Base-by-base conservation (phyloP, 1,284 basidiomycete genomes). In the Tilletia walkeri region DNA sequence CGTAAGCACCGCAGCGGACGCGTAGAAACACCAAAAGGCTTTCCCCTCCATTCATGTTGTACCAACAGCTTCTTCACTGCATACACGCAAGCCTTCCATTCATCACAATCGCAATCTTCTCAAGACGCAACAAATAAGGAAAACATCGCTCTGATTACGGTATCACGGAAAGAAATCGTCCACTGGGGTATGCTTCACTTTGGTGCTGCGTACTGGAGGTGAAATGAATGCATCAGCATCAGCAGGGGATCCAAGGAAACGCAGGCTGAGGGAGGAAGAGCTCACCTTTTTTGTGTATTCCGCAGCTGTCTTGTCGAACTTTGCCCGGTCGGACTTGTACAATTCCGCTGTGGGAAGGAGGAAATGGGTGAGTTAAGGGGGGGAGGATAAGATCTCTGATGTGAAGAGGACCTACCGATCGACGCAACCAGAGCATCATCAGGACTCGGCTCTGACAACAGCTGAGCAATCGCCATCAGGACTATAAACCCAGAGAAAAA, bases 371-470 rank as follows among this genome's bases (percentile, higher is more conserved):
- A 10, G 34, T 24, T 0, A 30, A 20, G 14, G 50, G 66, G 16
- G 63, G 53, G 4, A 56, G 66, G 7, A 30, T 10, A n/a, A 4
- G 36, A 30, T 30, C 24, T 30, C 24, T 30, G 24, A 30, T 30
- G 24, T 30, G 4, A 7, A 6, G 45, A 24, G 20, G 0, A 72
- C 81, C 48, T 68, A 82, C 81, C 82, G 41, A 83, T 80, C 1
- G 78, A 78, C 3, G 82, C 75, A 4, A 81, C 78, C 20, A 83
- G 73, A 0, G 82, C 76, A 50, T 83, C 82, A 67, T 83, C 81
- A 10, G 80, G 78, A 67, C 78, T 75, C 18, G 82, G 82, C 72
- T 83, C 80, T 30, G 72, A 70, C 45, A 83, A 74, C 30, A 83
- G 72, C 66, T 83, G 79, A 0, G 71, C 70, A 69, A 83, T 79